A percentile compares a stretch with the other conserved stretches of the same genome.
These are phyloP conservation scores for Eucalyptus victrix DNA, from an alignment of 345 rosid species.

Conservation along the genomic window DNA sequence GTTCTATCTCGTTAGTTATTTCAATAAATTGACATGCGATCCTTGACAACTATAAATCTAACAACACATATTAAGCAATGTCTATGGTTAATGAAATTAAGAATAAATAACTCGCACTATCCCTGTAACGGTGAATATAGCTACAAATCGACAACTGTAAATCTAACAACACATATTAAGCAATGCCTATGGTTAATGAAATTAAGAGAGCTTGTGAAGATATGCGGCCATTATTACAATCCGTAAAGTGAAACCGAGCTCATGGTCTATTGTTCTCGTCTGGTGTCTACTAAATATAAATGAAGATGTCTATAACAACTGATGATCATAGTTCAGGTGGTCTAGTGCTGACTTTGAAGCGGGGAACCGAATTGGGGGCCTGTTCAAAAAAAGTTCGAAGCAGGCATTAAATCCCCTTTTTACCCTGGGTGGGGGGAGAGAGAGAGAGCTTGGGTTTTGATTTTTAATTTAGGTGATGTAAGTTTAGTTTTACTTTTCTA, in stretches of 20 bases:
- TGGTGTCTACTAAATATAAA: neutral
- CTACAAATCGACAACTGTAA: neutral
- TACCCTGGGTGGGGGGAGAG: rapidly evolving
- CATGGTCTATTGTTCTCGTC: neutral
- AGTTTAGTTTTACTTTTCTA: too few relatives aligned
- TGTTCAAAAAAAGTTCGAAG: neutral
- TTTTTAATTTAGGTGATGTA: neutral
- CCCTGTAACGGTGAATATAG: neutral
- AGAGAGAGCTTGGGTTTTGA: neutral
- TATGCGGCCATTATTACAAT: neutral
- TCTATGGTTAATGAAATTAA: neutral
- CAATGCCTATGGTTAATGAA: neutral
- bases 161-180: neutral
- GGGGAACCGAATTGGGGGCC: neutral
- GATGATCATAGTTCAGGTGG: neutral
- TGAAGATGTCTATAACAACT: neutral
- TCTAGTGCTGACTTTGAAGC: neutral
- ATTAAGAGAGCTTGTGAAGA: neutral
- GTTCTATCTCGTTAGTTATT: neutral
- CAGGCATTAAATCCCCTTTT: neutral
- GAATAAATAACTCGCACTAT: neutral
- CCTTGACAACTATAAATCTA: neutral
- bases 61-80: neutral
- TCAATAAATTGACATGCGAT: neutral
- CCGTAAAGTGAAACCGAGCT: neutral